Evolutionary conservation across 1,284 basidiomycete genomes (phyloP).

Genomic region (Takashimella tepidaria): DNA sequence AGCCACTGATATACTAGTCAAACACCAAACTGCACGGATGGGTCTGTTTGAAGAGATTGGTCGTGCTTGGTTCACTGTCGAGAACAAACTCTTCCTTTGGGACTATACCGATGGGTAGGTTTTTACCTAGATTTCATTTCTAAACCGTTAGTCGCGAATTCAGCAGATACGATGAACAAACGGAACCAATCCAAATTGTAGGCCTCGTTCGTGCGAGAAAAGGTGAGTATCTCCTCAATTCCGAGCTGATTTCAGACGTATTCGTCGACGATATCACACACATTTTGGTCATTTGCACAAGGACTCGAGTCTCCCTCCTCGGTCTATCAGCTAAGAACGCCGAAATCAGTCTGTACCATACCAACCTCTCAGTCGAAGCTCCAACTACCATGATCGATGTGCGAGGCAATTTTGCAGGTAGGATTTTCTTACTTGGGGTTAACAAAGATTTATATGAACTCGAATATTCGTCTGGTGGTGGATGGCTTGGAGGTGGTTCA

Average conservation of each 20-base stretch:
- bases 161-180: constrained; percentile 77
- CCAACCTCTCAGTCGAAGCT: constrained; percentile 70
- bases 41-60: constrained; percentile 91
- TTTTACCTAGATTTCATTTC: neutral
- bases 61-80: constrained; percentile 91
- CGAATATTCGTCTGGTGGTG: constrained; percentile 83
- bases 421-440: constrained; percentile 84
- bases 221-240: constrained; percentile 15
- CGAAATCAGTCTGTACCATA: constrained; percentile 84
- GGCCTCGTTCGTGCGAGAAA: constrained; percentile 65
- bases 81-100: constrained; percentile 93
- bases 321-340: constrained; percentile 64
- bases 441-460: constrained; percentile 91
- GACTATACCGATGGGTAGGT: constrained; percentile 86
- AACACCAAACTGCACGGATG: constrained; percentile 54
- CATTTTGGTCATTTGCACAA: constrained; percentile 86
- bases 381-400: constrained; percentile 76
- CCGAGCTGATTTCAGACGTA: constrained; percentile 51
- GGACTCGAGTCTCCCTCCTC: constrained; percentile 74
- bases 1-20: constrained; percentile 7
- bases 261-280: constrained; percentile 91
- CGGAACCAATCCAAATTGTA: constrained; percentile 83
- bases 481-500: constrained; percentile 64
- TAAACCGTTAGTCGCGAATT: constrained; percentile 35
- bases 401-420: constrained; percentile 69